These are phyloP conservation scores for Cutaneotrichosporon mucoides DNA, from an alignment of 1,284 basidiomycete species.

Conservation along the genomic window DNA sequence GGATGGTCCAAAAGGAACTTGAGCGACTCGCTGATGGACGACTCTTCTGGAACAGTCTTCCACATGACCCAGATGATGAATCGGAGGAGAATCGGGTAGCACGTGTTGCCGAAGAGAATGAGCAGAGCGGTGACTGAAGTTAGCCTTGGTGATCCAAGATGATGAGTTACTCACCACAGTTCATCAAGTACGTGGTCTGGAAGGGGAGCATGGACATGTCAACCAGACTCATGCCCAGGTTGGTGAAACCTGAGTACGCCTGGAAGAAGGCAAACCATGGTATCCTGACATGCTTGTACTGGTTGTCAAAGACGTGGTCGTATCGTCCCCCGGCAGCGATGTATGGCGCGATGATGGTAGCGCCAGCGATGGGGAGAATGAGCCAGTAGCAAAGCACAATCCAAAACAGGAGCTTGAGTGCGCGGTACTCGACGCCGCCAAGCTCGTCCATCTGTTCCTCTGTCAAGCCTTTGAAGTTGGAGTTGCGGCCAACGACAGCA, in stretches of 20 bases:
- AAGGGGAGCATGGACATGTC: constrained; percentile 87
- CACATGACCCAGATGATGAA: constrained; percentile 68
- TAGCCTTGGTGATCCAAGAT: neutral
- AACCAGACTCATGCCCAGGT: constrained; percentile 83
- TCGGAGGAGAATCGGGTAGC: constrained; percentile 72
- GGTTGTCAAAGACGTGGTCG: constrained; percentile 55
- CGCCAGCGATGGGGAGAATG: constrained; percentile 61
- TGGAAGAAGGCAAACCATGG: constrained; percentile 85
- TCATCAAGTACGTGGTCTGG: constrained; percentile 76
- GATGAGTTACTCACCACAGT: constrained; percentile 51
- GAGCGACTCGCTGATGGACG: constrained; percentile 71
- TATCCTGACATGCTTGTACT: constrained; percentile 56
- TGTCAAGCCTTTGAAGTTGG: constrained; percentile 73
- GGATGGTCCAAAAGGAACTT: constrained; percentile 94
- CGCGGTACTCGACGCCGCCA: constrained; percentile 92
- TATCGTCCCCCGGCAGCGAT: constrained; percentile 59
- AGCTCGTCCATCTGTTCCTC: constrained; percentile 84
- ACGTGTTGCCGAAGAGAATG: constrained; percentile 87
- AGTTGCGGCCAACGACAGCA: constrained; percentile 79
- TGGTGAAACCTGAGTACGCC: constrained; percentile 80
- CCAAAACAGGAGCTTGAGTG: constrained; percentile 72
- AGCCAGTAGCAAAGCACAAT: constrained; percentile 68
- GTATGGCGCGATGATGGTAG: constrained; percentile 73
- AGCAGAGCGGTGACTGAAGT: constrained; percentile 53
- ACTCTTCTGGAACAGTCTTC: constrained; percentile 59